Evolutionary conservation across 257 asterid genomes (phyloP).

Genomic region (Orobanche coerulescens): DNA sequence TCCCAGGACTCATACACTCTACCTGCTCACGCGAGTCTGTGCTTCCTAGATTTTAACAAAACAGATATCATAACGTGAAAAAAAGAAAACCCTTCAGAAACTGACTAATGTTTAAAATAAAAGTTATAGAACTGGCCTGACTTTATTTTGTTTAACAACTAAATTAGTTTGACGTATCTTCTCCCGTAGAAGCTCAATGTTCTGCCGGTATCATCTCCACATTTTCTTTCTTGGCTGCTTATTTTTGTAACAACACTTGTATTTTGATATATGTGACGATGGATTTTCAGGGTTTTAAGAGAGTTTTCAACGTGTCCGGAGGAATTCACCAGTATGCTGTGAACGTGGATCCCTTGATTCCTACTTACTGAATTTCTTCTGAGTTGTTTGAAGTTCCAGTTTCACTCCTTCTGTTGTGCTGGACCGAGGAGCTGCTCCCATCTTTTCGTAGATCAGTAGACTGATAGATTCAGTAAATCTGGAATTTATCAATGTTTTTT

Average conservation of each 20-base stretch:
- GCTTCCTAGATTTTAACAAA: not conserved
- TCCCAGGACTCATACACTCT: no score
- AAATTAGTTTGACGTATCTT: no score
- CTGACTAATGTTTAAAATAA: not conserved
- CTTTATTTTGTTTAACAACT: no score
- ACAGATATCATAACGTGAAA: not conserved
- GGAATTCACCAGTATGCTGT: constrained; percentile 85
- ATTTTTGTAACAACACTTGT: not conserved
- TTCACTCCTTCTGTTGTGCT: not conserved
- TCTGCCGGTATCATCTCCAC: not conserved
- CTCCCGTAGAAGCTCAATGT: not conserved
- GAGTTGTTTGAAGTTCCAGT: not conserved
- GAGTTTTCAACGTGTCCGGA: constrained; percentile 71
- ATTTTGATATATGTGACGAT: constrained; percentile 10
- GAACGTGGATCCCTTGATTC: constrained; percentile 71
- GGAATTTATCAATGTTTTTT: not conserved
- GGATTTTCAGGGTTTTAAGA: constrained; percentile 70
- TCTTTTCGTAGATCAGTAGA: constrained; percentile 9
- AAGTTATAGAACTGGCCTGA: no score
- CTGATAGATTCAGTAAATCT: not conserved
- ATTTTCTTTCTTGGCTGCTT: not conserved
- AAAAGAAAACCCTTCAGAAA: not conserved
- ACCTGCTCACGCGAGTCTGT: no score
- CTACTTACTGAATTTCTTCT: constrained; percentile 51
- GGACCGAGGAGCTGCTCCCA: not conserved